phyloP scores from a whole-genome alignment of 345 rosid species.

The Boechera retrofracta region DNA sequence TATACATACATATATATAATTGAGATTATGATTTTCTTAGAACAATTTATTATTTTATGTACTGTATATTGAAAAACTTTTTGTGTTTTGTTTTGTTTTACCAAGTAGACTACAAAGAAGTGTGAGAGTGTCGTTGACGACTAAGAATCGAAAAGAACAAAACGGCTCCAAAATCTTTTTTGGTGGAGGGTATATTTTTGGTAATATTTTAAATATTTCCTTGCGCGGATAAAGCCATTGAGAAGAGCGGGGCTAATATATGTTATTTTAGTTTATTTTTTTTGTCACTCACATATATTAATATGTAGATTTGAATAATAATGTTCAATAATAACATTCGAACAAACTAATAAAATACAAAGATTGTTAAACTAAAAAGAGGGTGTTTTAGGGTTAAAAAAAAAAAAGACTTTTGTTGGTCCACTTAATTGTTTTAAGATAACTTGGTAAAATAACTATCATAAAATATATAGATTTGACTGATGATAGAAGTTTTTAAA shows the following conservation, averaged over 20 bases:
- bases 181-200: conserved; percentile 45
- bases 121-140: conserved; percentile 28
- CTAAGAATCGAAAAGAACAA: not conserved
- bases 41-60: no score
- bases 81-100: no score
- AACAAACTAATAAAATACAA: not conserved
- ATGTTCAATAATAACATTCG: not conserved
- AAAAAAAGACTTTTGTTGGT: no score
- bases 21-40: no score
- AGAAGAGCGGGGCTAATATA: conserved; percentile 20
- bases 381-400: not conserved
- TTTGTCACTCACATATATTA: not conserved
- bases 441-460: not conserved
- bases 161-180: conserved; percentile 34
- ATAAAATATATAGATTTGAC: not conserved
- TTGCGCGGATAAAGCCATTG: conserved; percentile 49
- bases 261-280: not conserved
- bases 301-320: no score
- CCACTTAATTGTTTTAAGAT: no score
- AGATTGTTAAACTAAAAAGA: no score
- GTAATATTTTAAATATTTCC: conserved; percentile 30
- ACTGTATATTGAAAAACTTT: no score
- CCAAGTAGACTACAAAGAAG: conserved; percentile 20
- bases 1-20: no score
- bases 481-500: not conserved